A percentile compares a stretch with the other conserved stretches of the same genome.
Evolutionary conservation across 495 filamentous ascomycete genomes (phyloP).

Genomic region (Sphaerosporella brunnea): DNA sequence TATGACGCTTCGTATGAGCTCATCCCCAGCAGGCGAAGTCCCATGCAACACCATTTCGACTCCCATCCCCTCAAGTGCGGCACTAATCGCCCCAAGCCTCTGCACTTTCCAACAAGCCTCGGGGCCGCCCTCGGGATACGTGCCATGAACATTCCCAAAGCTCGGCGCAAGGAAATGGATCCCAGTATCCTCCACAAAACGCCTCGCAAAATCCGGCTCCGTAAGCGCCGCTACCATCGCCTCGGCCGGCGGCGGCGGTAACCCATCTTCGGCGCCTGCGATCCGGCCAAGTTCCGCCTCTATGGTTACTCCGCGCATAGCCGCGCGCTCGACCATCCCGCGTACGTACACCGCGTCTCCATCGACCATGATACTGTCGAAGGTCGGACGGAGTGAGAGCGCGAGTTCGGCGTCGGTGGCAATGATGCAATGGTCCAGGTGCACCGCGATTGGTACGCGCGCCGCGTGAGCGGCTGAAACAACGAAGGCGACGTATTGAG

Average conservation of each 20-base stretch:
- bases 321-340: constrained; percentile 21
- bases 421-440: constrained; percentile 48
- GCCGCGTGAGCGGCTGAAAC: constrained; percentile 37
- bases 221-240: constrained; percentile 58
- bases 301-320: constrained; percentile 45
- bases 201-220: constrained; percentile 55
- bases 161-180: constrained; percentile 72
- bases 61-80: constrained; percentile 37
- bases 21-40: constrained; percentile 53
- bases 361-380: constrained; percentile 71
- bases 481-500: constrained; percentile 32
- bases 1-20: constrained; percentile 52
- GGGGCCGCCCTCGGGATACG: constrained; percentile 58
- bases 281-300: constrained; percentile 73
- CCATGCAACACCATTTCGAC: constrained; percentile 62
- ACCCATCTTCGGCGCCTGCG: constrained; percentile 70
- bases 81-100: constrained; percentile 40
- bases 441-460: constrained; percentile 51
- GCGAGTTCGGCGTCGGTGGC: constrained; percentile 16
- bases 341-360: constrained; percentile 59
- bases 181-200: constrained; percentile 53
- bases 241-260: constrained; percentile 50
- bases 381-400: constrained; percentile 33
- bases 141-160: constrained; percentile 74
- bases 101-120: constrained; percentile 51